These are phyloP conservation scores for Rhizopus delemar DNA, from an alignment of 371 early-diverging fungal genomes.

Conservation along the genomic window DNA sequence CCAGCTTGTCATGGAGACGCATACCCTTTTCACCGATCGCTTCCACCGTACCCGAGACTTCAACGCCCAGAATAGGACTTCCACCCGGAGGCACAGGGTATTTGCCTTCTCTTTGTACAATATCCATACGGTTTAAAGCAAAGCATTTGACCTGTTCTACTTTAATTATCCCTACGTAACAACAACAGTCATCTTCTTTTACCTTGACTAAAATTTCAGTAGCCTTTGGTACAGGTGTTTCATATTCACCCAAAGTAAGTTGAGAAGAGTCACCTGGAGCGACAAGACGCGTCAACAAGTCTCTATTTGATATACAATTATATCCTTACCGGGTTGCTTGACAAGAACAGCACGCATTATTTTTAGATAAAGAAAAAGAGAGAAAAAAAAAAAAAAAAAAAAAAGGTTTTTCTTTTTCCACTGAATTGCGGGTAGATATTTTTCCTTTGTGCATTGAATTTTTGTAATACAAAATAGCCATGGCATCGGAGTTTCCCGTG, in stretches of 20 bases:
- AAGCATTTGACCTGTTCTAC: constrained; percentile 50
- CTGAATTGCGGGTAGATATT: too few species aligned
- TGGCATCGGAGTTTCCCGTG: too few species aligned
- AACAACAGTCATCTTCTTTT: background rate
- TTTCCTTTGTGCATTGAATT: too few species aligned
- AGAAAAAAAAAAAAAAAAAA: background rate
- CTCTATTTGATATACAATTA: background rate
- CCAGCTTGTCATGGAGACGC: background rate
- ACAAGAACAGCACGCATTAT: constrained; percentile 1
- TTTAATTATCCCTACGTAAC: background rate
- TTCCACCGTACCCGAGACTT: constrained; percentile 71
- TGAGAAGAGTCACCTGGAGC: constrained; percentile 56
- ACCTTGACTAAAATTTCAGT: constrained; percentile 72
- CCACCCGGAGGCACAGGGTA: constrained; percentile 72
- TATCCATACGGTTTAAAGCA: constrained; percentile 80
- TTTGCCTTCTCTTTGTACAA: constrained; percentile 71
- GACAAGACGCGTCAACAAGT: background rate
- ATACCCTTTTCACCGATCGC: constrained; percentile 48
- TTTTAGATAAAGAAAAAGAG: background rate
- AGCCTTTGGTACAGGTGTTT: constrained; percentile 53
- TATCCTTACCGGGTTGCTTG: background rate
- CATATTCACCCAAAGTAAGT: constrained; percentile 55
- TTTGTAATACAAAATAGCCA: too few species aligned
- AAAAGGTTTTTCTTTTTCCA: too few species aligned
- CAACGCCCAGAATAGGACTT: constrained; percentile 73